These are phyloP conservation scores for Trichosanthes cucumerina DNA, from an alignment of 306 rosid genomes.

Conservation along the genomic window DNA sequence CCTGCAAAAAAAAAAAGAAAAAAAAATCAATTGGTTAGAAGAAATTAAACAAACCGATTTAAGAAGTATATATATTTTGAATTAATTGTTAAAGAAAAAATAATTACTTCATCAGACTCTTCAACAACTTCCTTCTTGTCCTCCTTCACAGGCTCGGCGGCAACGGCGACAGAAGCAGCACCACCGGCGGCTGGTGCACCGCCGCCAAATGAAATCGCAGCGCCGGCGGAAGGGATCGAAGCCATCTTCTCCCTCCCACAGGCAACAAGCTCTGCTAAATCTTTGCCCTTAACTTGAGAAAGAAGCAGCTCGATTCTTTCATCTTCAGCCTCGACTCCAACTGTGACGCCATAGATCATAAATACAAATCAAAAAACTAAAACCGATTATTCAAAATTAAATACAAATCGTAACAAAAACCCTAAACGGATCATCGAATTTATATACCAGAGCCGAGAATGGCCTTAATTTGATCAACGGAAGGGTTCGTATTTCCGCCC, in stretches of 20 bases:
- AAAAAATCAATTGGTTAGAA: neutral
- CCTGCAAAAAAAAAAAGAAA: neutral
- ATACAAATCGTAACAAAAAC: no score
- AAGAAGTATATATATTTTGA: no score
- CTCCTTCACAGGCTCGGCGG: constrained; percentile 52
- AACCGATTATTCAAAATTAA: neutral
- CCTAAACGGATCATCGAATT: neutral
- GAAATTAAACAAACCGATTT: neutral
- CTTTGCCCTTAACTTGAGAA: constrained; percentile 48
- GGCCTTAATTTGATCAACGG: constrained; percentile 19
- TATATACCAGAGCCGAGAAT: constrained; percentile 26
- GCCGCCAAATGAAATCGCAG: constrained; percentile 18
- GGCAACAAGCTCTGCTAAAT: constrained; percentile 60
- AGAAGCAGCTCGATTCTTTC: constrained; percentile 38
- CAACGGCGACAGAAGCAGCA: constrained; percentile 16
- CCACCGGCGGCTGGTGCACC: constrained; percentile 22
- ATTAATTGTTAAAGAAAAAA: neutral
- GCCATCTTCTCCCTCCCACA: constrained; percentile 59
- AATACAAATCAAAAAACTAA: neutral
- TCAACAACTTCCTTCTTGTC: constrained; percentile 48
- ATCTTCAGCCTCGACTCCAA: constrained; percentile 58
- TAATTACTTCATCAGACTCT: constrained; percentile 61
- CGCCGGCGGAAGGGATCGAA: constrained; percentile 49
- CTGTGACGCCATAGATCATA: constrained; percentile 11
- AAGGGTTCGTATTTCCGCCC: constrained; percentile 30